A percentile compares a stretch with the other conserved stretches of the same genome.
Conservation (phyloP, 2,329 filamentous ascomycete genomes). For the Trichoderma pleuroti region DNA sequence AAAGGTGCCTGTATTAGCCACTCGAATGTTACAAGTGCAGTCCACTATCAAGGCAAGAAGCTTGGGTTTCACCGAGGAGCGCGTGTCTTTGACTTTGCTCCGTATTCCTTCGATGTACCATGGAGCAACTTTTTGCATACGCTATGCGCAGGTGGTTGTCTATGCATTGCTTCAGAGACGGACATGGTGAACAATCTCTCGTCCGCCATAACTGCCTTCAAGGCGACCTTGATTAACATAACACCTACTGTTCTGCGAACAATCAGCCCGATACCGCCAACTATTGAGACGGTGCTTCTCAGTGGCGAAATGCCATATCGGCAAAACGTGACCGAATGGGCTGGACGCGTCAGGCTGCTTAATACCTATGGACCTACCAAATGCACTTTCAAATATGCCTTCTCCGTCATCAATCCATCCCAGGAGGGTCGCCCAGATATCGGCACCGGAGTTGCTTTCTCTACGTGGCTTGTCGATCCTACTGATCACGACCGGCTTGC, state of each 20-base stretch:
- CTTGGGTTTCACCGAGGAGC: slow-evolving; percentile 21
- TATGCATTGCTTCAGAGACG: slow-evolving; percentile 23
- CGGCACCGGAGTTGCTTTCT: slow-evolving; percentile 10
- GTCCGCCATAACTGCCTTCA: neutral
- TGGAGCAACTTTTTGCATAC: slow-evolving; percentile 24
- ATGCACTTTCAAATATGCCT: neutral
- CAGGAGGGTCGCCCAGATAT: neutral
- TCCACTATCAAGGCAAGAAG: slow-evolving; percentile 20
- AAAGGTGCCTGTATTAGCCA: slow-evolving; percentile 27
- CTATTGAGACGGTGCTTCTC: neutral
- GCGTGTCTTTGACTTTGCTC: slow-evolving; percentile 26
- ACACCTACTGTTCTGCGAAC: neutral
- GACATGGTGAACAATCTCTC: slow-evolving; percentile 2
- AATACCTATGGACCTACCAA: slow-evolving; percentile 16
- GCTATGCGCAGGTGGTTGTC: slow-evolving; percentile 21
- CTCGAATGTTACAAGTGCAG: slow-evolving; percentile 20
- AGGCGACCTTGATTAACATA: slow-evolving; percentile 4
- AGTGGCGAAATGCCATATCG: slow-evolving; percentile 9
- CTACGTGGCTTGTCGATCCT: slow-evolving; percentile 19
- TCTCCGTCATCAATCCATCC: neutral
- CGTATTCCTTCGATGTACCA: slow-evolving; percentile 24
- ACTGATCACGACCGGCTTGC: slow-evolving; percentile 4
- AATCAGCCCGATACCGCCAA: neutral
- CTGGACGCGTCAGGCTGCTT: slow-evolving; percentile 5
- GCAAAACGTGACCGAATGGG: slow-evolving; percentile 1